These are phyloP conservation scores for Trichomonas gallinae DNA, from an alignment of 208 protist genomes.

Conservation along the genomic window DNA sequence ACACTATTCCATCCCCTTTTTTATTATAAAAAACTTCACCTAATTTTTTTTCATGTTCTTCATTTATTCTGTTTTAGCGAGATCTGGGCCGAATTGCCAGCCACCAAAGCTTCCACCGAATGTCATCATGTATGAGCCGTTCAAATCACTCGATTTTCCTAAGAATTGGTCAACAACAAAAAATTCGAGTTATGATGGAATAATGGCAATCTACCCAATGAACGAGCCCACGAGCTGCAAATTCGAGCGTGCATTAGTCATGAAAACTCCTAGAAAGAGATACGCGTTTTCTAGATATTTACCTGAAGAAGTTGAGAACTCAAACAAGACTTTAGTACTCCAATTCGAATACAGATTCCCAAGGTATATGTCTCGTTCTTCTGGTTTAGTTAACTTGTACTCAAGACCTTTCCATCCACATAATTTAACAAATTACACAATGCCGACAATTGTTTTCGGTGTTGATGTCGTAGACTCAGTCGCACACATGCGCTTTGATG, in stretches of 20 bases:
- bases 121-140: not conserved
- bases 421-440: constrained; percentile 26
- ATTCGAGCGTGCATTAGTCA: not conserved
- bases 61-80: not conserved
- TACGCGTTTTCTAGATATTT: constrained; percentile 17
- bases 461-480: constrained; percentile 35
- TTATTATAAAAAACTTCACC: too few species aligned
- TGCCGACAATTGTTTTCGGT: constrained; percentile 44
- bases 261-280: not conserved
- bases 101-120: not conserved
- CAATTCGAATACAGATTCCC: constrained; percentile 35
- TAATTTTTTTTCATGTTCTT: not conserved
- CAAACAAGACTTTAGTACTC: not conserved
- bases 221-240: not conserved
- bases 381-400: constrained; percentile 42
- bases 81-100: not conserved
- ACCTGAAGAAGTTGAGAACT: not conserved
- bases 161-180: not conserved
- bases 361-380: constrained; percentile 31
- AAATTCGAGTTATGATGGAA: not conserved
- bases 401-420: not conserved
- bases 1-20: too few species aligned
- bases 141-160: not conserved
- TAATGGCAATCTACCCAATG: not conserved
- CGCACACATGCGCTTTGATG: constrained; percentile 38